A percentile compares a stretch with the other conserved stretches of the same genome.
Evolutionary conservation across 2,329 filamentous ascomycete genomes (phyloP).

Genomic region (Lizonia empirigonia): DNA sequence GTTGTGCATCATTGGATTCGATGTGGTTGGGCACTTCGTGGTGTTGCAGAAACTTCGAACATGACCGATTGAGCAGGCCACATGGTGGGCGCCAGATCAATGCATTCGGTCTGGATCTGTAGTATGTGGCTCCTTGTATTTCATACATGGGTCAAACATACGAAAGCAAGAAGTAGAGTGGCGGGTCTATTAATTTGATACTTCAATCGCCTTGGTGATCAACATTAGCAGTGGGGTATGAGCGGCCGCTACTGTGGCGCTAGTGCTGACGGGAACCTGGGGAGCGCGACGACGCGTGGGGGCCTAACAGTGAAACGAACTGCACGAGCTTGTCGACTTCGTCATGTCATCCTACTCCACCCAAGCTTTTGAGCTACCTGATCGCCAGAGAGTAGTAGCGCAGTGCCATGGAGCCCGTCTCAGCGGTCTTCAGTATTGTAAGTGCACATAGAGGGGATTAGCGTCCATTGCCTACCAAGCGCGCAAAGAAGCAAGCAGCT

Average conservation of each 20-base stretch:
- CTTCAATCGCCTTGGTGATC: background rate
- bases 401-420: conserved; percentile 12
- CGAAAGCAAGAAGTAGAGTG: background rate
- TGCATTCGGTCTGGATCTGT: background rate
- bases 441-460: background rate
- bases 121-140: background rate
- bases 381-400: conserved; percentile 1
- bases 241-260: background rate
- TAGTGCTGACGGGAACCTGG: conserved; percentile 5
- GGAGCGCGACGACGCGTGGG: conserved; percentile 10
- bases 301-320: background rate
- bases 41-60: background rate
- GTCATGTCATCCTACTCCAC: conserved; percentile 1
- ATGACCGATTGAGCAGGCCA: too few species aligned
- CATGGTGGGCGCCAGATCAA: too few species aligned
- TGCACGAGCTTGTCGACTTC: background rate
- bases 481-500: background rate
- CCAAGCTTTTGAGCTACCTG: background rate
- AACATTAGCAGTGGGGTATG: background rate
- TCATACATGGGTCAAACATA: conserved; percentile 9
- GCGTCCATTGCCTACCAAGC: background rate
- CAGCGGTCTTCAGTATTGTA: conserved; percentile 15
- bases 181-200: background rate
- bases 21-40: background rate
- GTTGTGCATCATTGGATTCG: background rate